Evolutionary conservation across 176 grass and related monocot genomes (phyloP), one percentile per base, ranked within the genome.

Genomic region (Oryza glumipatula): DNA sequence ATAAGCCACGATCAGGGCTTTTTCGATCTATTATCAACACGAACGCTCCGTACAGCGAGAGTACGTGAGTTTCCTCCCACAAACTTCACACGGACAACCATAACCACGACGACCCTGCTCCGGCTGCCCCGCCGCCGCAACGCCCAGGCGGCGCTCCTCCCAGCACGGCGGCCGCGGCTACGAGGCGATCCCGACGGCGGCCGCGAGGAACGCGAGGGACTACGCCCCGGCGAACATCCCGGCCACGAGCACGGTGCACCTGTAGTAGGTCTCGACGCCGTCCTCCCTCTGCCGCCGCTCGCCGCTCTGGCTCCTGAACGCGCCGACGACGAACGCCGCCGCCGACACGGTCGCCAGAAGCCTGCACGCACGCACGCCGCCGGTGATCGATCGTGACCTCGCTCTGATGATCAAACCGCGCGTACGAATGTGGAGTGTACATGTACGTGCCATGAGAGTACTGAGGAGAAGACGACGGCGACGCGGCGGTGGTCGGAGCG

Each of bases 141-240:
- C 64, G 5, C 24, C 63, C n/a, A 26, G 65, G 41, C 24, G 11
- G 15, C 32, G 4, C 13, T 24, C 14, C 11, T 36, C 78, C 28
- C 26, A 70, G 67, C 47, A 70, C 67, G 32, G 63, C 5, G 33
- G n/a, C n/a, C n/a, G n/a, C n/a, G n/a, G n/a, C n/a, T 85, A 85
- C 15, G 83, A 85, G 47, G n/a, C 36, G 73, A 85, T 77, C 33
- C 73, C 83, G 9, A 77, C 33, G 65, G 22, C 45, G 33, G 65
- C 72, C 6, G 73, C 35, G 22, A 68, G 33, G 65, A 85, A 6
- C 9, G 73, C 11, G 35, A 85, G 21, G 21, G 70, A 54, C 0
- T 65, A 68, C 33, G 43, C 65, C 0, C 46, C 65, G 83, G 48
- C 63, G 65, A 85, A 85, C 45, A 85, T 65, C 15, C 83, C 73